Evolutionary conservation across 352 stramenopile genomes (phyloP).

Genomic region (Plasmopara viticola): DNA sequence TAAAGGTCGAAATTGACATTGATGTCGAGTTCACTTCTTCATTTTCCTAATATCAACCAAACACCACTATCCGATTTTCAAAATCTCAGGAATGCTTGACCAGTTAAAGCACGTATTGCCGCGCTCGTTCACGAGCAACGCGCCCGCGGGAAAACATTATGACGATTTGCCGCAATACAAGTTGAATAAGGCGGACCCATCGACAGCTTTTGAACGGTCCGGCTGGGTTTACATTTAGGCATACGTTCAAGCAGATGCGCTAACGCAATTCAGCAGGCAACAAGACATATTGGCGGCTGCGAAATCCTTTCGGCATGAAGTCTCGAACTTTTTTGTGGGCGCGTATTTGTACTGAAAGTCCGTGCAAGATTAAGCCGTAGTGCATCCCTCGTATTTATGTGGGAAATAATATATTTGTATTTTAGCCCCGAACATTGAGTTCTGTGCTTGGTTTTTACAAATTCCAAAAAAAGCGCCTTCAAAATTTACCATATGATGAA

Average conservation of each 20-base stretch:
- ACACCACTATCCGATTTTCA: too few relatives aligned
- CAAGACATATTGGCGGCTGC: background rate
- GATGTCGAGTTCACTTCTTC: constrained; percentile 2
- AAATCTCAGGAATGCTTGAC: constrained; percentile 42
- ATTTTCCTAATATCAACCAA: background rate
- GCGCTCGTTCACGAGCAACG: constrained; percentile 24
- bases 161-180: constrained; percentile 26
- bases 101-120: constrained; percentile 65
- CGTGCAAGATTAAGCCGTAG: too few relatives aligned
- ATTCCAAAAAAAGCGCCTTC: too few relatives aligned
- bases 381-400: too few relatives aligned
- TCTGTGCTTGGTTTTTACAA: too few relatives aligned
- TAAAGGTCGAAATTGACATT: background rate
- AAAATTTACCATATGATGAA: too few relatives aligned
- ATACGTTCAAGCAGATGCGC: background rate
- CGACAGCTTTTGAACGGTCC: constrained; percentile 70
- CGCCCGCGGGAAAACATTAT: constrained; percentile 38
- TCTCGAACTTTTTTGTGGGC: background rate
- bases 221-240: constrained; percentile 71
- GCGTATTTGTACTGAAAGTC: too few relatives aligned
- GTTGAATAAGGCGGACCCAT: constrained; percentile 41
- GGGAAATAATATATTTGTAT: too few relatives aligned
- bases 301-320: background rate
- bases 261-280: background rate
- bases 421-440: too few relatives aligned